A percentile compares a stretch with the other conserved stretches of the same genome.
phyloP scores from a whole-genome alignment of 1,284 basidiomycete genomes.

The Apiotrichum domesticum region DNA sequence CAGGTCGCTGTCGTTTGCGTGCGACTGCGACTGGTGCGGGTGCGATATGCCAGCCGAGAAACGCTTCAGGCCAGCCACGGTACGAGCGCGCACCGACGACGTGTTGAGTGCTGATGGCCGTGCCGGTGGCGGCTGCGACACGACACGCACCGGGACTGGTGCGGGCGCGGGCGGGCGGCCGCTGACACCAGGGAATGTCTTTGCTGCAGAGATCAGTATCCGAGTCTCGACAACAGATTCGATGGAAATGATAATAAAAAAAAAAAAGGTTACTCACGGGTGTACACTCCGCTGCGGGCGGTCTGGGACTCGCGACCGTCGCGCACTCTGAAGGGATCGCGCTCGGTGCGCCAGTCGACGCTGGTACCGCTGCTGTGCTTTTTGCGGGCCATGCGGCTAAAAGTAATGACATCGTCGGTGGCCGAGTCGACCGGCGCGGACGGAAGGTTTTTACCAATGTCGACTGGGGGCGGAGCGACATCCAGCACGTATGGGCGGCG shows the following conservation, averaged over 20 bases:
- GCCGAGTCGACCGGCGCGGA: background rate
- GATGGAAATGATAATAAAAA: background rate
- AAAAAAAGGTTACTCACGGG: slow-evolving; percentile 8
- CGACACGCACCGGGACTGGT: background rate
- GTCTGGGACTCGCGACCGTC: slow-evolving; percentile 12
- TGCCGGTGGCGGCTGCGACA: background rate
- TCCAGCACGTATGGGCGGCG: slow-evolving; percentile 11
- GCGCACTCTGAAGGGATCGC: slow-evolving; percentile 18
- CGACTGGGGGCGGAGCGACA: slow-evolving; percentile 5
- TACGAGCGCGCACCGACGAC: slow-evolving; percentile 1
- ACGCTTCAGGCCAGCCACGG: slow-evolving; percentile 8
- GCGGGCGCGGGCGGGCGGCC: background rate
- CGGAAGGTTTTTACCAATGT: background rate
- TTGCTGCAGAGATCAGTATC: background rate
- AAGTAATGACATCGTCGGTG: background rate
- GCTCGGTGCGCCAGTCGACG: background rate
- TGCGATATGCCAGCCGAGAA: slow-evolving; percentile 1
- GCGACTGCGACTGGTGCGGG: background rate
- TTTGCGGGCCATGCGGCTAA: background rate
- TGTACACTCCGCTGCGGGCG: slow-evolving; percentile 17
- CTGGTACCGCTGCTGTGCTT: background rate
- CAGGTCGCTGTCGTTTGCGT: background rate
- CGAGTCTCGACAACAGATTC: too few relatives aligned
- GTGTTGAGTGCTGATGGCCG: background rate
- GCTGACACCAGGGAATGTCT: slow-evolving; percentile 11